These are phyloP conservation scores for Arachnopeziza araneosa DNA, from an alignment of 2,329 filamentous ascomycete genomes.

Conservation along the genomic window DNA sequence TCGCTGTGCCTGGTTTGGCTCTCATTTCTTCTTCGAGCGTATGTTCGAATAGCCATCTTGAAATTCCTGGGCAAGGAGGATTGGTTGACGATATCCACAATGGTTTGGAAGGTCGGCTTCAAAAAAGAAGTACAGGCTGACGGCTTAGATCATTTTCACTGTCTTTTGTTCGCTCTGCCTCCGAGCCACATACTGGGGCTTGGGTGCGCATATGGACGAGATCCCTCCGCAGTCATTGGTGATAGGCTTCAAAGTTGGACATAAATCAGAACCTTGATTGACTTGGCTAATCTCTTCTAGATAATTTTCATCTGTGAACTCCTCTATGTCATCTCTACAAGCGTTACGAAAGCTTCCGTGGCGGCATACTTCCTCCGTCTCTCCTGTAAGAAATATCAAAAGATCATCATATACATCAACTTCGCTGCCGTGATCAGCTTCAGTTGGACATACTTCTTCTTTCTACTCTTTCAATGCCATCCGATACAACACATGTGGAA, in stretches of 20 bases:
- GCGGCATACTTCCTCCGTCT: slow-evolving; percentile 27
- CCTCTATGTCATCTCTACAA: slow-evolving; percentile 26
- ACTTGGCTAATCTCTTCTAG: slow-evolving; percentile 7
- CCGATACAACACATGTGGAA: slow-evolving; percentile 33
- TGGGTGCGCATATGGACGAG: slow-evolving; percentile 27
- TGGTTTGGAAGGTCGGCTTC: slow-evolving; percentile 10
- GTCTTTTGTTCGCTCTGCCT: slow-evolving; percentile 23
- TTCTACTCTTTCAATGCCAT: slow-evolving; percentile 27
- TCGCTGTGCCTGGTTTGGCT: slow-evolving; percentile 34
- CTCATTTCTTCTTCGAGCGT: slow-evolving; percentile 24
- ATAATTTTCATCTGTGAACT: slow-evolving; percentile 28
- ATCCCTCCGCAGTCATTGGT: slow-evolving; percentile 15
- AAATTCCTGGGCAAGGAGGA: slow-evolving; percentile 29
- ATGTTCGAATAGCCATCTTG: slow-evolving; percentile 25
- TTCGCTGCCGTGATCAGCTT: slow-evolving; percentile 18
- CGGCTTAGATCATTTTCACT: slow-evolving; percentile 22
- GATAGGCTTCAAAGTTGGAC: slow-evolving; percentile 22
- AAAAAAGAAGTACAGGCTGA: background rate
- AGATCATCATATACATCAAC: slow-evolving; percentile 20
- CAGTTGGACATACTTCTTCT: slow-evolving; percentile 28
- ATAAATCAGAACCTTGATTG: background rate
- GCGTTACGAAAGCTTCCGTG: slow-evolving; percentile 27
- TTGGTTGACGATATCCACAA: slow-evolving; percentile 26
- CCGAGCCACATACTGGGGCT: slow-evolving; percentile 18
- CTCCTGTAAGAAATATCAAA: slow-evolving; percentile 23